These are phyloP conservation scores for Sordariomycetes sp. DNA, from an alignment of 2,329 filamentous ascomycete genomes.

Conservation along the genomic window DNA sequence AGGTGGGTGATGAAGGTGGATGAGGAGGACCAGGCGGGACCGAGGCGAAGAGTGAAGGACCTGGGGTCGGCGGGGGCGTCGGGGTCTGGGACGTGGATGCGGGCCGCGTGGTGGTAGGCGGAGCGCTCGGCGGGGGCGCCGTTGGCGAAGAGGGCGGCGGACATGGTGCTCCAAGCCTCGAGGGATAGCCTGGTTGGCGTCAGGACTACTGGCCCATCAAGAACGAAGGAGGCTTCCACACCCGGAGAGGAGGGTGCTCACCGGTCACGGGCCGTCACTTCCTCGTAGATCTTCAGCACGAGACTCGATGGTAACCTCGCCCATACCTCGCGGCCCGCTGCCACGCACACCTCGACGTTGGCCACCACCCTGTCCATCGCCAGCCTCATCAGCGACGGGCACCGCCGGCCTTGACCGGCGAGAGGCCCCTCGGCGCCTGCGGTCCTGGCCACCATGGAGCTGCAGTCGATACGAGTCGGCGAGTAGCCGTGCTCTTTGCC, in stretches of 20 bases:
- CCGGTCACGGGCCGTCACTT: not conserved
- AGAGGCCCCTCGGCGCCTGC: no score
- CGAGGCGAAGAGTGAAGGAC: not conserved
- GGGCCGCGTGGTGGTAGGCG: not conserved
- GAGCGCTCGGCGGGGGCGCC: not conserved
- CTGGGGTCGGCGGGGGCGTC: not conserved
- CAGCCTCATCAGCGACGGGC: not conserved
- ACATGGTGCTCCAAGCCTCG: not conserved
- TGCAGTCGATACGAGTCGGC: no score
- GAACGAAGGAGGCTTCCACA: not conserved
- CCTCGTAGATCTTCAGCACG: not conserved
- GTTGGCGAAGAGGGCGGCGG: not conserved
- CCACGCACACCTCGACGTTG: not conserved
- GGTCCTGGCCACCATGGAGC: no score
- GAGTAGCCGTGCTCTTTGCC: no score
- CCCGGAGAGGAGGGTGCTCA: not conserved
- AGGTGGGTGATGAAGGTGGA: slow-evolving; percentile 27
- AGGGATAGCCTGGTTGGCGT: not conserved
- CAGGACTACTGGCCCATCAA: not conserved
- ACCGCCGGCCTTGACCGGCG: not conserved
- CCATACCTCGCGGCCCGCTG: not conserved
- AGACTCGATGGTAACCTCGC: not conserved
- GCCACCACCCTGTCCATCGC: not conserved
- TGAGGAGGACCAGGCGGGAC: slow-evolving; percentile 9
- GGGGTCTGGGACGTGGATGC: not conserved